Base-by-base conservation (phyloP, 2,329 filamentous ascomycete genomes). In the Aspergillus fischeri region DNA sequence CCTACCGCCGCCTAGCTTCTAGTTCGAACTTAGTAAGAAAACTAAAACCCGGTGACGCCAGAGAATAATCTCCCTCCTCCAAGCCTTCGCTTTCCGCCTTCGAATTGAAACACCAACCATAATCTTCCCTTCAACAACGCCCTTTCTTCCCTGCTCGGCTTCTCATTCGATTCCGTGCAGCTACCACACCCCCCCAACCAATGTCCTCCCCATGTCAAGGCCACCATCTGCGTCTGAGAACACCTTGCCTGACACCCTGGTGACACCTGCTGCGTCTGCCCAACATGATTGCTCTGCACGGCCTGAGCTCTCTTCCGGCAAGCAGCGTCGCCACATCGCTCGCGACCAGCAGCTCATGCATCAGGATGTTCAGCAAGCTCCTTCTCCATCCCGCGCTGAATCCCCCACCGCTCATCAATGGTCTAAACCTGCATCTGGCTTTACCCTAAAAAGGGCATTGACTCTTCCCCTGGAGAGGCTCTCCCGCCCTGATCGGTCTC, bases 181-280 rank as follows among this genome's bases (percentile, higher is more conserved):
- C 68, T 6, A 67, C 64, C 66, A 29, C 25, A 27, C 62, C 60
- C 20, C 49, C 66, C 67, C 73, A 70, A 76, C 77, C 75, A 77
- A 80, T 80, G 78, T 79, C 70, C 73, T 75, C 73, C 73, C 72
- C 78, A 80, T 80, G 78, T 80, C 78, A 76, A 77, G 70, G 57
- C 72, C 73, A 72, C 70, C 73, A 72, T 71, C 74, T 69, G 75
- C 71, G 69, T 65, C 73, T 65, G 73, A 73, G 70, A 65, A 74
- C 65, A 67, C 72, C 70, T 68, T 70, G 67, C 69, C 74, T 68
- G 65, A 66, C 68, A 66, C 73, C 67, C 68, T 75, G 76, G 75
- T 79, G 73, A 78, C 77, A 75, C 72, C 74, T 75, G 74, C 70
- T 66, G 67, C 70, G 41, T 68, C 69, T 65, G 67, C 68, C 66